A percentile compares a stretch with the other conserved stretches of the same genome.
phyloP scores from a whole-genome alignment of 1,284 basidiomycete species.

The Gomphus bonarii region DNA sequence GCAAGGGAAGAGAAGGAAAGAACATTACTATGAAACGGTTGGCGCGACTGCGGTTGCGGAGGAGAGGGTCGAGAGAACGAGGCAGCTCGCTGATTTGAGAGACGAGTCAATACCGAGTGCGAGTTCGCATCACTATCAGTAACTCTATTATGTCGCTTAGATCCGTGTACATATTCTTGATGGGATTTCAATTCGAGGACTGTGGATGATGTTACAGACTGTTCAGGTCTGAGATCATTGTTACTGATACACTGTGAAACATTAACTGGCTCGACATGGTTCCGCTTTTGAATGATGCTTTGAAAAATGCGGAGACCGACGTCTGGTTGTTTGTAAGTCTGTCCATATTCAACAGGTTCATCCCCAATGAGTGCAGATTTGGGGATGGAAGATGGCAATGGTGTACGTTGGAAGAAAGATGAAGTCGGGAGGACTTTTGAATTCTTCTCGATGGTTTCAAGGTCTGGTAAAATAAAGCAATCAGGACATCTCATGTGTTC shows the following conservation, averaged over 20 bases:
- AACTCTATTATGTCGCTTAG: background rate
- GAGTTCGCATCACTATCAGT: background rate
- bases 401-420: background rate
- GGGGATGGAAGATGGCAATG: conserved; percentile 1
- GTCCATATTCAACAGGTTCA: conserved; percentile 2
- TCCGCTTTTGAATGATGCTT: conserved; percentile 3
- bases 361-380: conserved; percentile 1
- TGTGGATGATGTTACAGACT: background rate
- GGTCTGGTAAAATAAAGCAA: background rate
- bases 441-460: background rate
- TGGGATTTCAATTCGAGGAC: background rate
- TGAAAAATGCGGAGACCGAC: background rate
- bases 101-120: conserved; percentile 1
- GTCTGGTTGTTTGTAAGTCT: conserved; percentile 2
- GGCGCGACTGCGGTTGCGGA: conserved; percentile 18
- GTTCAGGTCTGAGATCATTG: background rate
- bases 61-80: conserved; percentile 35
- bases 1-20: background rate
- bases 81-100: background rate
- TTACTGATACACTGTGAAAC: background rate
- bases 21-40: conserved; percentile 36
- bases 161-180: background rate
- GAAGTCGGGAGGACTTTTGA: conserved; percentile 3
- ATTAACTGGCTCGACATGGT: background rate
- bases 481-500: background rate